Percentiles rank a stretch among this genome's conserved stretches.
Conservation (phyloP, 495 filamentous ascomycete genomes). For the Aspergillus heteromorphus region DNA sequence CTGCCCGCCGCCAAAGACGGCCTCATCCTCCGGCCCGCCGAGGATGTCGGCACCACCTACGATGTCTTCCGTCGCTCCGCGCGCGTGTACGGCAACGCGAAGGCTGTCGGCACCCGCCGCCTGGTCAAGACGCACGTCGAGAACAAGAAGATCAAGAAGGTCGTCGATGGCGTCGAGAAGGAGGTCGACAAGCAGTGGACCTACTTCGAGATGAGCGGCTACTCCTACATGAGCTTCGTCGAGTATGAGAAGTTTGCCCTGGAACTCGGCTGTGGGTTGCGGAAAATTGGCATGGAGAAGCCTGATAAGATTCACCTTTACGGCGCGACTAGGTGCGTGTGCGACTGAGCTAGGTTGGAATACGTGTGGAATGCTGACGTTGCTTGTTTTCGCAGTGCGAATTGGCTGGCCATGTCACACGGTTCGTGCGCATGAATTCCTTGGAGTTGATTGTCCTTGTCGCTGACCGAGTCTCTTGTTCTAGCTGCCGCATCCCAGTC, state of each 20-base stretch:
- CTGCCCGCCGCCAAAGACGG: slow-evolving; percentile 66
- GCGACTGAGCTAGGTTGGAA: not conserved
- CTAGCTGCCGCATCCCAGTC: slow-evolving; percentile 75
- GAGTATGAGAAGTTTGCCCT: slow-evolving; percentile 78
- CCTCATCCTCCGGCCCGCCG: slow-evolving; percentile 58
- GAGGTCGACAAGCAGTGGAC: slow-evolving; percentile 95
- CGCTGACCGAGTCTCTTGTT: not conserved
- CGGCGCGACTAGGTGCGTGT: slow-evolving; percentile 68
- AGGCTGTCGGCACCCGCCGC: slow-evolving; percentile 74
- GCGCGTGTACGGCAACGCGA: slow-evolving; percentile 80
- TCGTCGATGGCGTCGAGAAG: slow-evolving; percentile 80
- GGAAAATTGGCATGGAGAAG: slow-evolving; percentile 72
- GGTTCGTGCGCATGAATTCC: slow-evolving; percentile 27
- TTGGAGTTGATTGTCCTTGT: not conserved
- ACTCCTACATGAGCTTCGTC: slow-evolving; percentile 79
- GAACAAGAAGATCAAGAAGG: slow-evolving; percentile 95
- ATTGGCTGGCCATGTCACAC: slow-evolving; percentile 77
- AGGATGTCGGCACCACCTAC: slow-evolving; percentile 75
- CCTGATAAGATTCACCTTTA: slow-evolving; percentile 79
- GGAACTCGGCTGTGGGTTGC: slow-evolving; percentile 69
- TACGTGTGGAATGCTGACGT: slow-evolving; percentile 1
- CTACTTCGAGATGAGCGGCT: slow-evolving; percentile 88
- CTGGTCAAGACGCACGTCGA: slow-evolving; percentile 83
- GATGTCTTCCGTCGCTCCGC: slow-evolving; percentile 79
- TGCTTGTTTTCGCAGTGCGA: slow-evolving; percentile 38